Evolutionary conservation across 345 rosid species (phyloP), one percentile per base, ranked within the genome.

Genomic region (Brassica carinata): DNA sequence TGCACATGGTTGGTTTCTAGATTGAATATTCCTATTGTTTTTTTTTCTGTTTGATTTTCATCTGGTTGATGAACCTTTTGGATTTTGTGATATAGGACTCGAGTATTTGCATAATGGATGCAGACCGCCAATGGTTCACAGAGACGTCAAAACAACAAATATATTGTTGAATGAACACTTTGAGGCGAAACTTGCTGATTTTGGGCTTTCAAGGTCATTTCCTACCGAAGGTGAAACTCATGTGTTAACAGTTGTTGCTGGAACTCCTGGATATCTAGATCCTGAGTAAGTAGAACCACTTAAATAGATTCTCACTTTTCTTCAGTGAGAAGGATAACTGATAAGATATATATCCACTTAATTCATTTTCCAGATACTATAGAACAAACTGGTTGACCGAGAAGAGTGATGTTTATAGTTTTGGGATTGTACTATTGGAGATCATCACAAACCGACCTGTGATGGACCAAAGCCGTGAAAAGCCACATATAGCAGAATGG

Each of bases 391-490:
- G 82, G 72, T 59, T 89, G 15, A 83, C 73, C 0, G 82, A 82
- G 64, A 88, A 84, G 58, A 90, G 87, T 30, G 91, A 88, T 77
- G 86, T 90, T 1, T 90, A 88, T 67, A 85, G 89, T 76, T 90
- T 86, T 14, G 89, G 91, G 4, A 80, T 88, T 48, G 80, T 88
- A 15, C 69, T 89, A 0, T 34, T 89, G 18, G 89, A 87, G 83
- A 62, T 88, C 10, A 77, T 88, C 15, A 88, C 90, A 9, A 85
- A 89, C 43, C 76, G 13, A 38, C 73, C 83, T 0, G 88, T 84
- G 45, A 64, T 86, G 0, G 73, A 75, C 14, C 77, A 73, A 51
- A 77, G 53, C 26, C 76, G 62, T 13, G 83, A 78, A 4, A 71
- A 30, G 68, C 27, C 68, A 1, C 88, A 82, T 65, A 77, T 90